Base-by-base conservation (phyloP, 164 flowering plant species). In the Berberis thunbergii region DNA sequence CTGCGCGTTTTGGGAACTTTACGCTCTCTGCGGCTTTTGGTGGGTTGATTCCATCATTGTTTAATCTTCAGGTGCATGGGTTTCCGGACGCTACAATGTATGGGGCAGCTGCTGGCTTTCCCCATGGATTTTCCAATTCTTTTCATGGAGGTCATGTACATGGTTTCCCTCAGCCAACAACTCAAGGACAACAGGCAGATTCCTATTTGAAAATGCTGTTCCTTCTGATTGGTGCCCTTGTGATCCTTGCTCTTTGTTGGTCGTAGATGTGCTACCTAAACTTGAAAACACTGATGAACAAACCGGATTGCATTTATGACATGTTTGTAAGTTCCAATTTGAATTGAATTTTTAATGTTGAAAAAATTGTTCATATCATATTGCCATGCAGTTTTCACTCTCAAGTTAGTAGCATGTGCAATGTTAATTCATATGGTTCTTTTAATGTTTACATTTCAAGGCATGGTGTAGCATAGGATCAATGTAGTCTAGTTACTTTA, bases 11-110 rank as follows among this genome's bases (percentile, higher is more conserved):
- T 67, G 89, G 89, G 11, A 81, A 81, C 62, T 77, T 86, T 62
- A 78, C 85, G 0, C 66, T 88, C 50, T 76, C 85, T 40, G 81
- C 84, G 2, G 86, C 84, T n/a, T 75, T 83, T 72, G 89, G 90
- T n/a, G 83, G 89, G 43, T 69, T 86, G 42, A 74, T 84, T 54
- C 95, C 95, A 0, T 74, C 86, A 1, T 67, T 84, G 42, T 75
- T 88, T 57, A 83, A 79, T 54, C 69, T 84, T 57, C 84, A 85
- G 38, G 74, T 84, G n/a, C 86, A 88, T 65, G 85, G 89, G n/a
- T 81, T 83, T 60, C 78, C 81, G 7, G 81, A 81, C 73, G 76
- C 82, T 43, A 70, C 84, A 13, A 74, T 81, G 49, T 83, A 84
- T 69, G 91, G 91, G 11, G 67, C 80, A 50, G 70, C 85, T 55